A percentile compares a stretch with the other conserved stretches of the same genome.
Evolutionary conservation across 352 stramenopile genomes (phyloP).

Genomic region (Globisporangium perplexum): DNA sequence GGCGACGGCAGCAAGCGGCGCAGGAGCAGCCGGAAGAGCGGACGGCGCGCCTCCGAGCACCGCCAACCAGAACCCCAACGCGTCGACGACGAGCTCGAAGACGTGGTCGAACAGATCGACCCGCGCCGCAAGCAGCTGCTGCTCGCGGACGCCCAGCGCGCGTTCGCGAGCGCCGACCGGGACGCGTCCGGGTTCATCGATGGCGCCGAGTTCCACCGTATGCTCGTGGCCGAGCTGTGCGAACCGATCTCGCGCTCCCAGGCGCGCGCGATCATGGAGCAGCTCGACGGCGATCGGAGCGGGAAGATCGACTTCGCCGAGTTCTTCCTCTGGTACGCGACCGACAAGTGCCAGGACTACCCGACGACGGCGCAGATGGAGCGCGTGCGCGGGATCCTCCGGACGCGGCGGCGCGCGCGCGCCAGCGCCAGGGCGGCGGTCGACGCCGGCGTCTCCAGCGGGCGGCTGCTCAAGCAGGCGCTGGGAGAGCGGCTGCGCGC

Average conservation of each 20-base stretch:
- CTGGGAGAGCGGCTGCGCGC: conserved; percentile 15
- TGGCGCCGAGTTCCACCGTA: conserved; percentile 23
- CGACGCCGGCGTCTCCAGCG: not conserved
- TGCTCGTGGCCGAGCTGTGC: conserved; percentile 12
- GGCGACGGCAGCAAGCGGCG: not conserved
- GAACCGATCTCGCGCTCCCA: not conserved
- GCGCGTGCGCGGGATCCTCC: conserved; percentile 23
- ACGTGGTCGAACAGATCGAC: conserved; percentile 33
- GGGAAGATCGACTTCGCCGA: conserved; percentile 42
- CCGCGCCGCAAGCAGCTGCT: conserved; percentile 32
- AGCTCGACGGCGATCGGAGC: conserved; percentile 31
- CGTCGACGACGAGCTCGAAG: conserved; percentile 20
- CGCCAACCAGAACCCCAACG: not conserved
- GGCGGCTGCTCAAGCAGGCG: not conserved
- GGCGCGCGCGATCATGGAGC: conserved; percentile 12
- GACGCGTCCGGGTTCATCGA: conserved; percentile 36
- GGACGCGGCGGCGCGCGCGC: conserved; percentile 24
- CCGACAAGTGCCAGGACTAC: conserved; percentile 43
- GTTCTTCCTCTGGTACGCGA: conserved; percentile 47
- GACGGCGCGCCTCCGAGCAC: not conserved
- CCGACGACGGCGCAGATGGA: conserved; percentile 25
- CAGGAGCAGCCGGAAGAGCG: conserved; percentile 6
- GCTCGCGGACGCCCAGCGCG: conserved; percentile 19
- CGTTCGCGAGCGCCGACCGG: conserved; percentile 26
- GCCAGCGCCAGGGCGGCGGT: conserved; percentile 6